These are phyloP conservation scores for Primulina tabacum DNA, from an alignment of 257 asterid species.

Conservation along the genomic window DNA sequence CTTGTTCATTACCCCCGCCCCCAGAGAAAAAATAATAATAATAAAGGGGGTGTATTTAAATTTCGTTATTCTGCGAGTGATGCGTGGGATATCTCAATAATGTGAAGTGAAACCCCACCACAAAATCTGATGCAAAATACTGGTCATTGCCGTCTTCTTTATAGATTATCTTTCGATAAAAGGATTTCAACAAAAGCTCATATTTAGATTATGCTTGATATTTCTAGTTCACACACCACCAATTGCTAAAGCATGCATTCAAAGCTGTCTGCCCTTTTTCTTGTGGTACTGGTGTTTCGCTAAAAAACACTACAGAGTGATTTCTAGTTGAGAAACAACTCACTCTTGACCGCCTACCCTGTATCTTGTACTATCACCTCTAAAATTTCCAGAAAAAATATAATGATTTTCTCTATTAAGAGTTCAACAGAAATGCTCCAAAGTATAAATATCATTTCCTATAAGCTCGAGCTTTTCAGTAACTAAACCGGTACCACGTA, in stretches of 20 bases:
- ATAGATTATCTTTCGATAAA: too few species aligned
- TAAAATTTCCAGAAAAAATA: background rate
- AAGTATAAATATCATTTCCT: background rate
- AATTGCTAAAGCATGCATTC: too few species aligned
- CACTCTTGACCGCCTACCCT: background rate
- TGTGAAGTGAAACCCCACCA: background rate
- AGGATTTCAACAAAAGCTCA: too few species aligned
- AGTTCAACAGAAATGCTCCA: conserved; percentile 4
- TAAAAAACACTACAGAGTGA: too few species aligned
- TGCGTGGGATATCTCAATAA: background rate
- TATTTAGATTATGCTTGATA: too few species aligned
- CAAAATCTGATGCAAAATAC: too few species aligned
- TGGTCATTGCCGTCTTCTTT: too few species aligned
- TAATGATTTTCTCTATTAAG: conserved; percentile 1
- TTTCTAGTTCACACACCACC: too few species aligned
- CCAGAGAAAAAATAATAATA: too few species aligned
- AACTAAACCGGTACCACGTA: background rate
- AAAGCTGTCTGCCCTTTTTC: too few species aligned
- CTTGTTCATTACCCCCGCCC: background rate
- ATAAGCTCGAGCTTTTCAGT: background rate
- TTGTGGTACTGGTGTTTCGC: too few species aligned
- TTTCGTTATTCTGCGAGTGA: background rate
- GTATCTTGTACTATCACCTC: background rate
- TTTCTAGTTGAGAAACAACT: too few species aligned
- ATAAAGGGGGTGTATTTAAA: background rate